Conservation (phyloP, 371 early-diverging fungal species). For the Circinella umbellata region DNA sequence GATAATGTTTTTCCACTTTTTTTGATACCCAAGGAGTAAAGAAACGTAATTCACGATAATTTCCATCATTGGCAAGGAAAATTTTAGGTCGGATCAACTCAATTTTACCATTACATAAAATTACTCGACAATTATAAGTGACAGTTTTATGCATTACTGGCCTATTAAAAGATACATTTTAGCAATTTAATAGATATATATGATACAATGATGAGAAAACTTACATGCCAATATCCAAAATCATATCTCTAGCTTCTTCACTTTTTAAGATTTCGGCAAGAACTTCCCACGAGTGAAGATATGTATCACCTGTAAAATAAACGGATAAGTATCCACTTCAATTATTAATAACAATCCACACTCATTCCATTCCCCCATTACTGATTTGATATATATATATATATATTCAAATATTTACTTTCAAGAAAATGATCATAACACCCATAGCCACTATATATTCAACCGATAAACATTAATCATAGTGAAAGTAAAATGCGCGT, state of each 20-base stretch:
- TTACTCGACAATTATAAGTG: conserved; percentile 95
- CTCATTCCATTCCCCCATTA: too few species aligned
- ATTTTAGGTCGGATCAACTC: conserved; percentile 96
- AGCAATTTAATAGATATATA: neutral
- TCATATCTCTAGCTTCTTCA: conserved; percentile 75
- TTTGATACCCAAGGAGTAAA: conserved; percentile 88
- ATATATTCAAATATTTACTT: conserved; percentile 57
- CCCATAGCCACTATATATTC: conserved; percentile 86
- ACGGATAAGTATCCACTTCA: too few species aligned
- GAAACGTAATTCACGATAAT: conserved; percentile 95
- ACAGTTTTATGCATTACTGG: conserved; percentile 90
- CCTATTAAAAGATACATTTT: conserved; percentile 44
- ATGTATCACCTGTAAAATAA: conserved; percentile 78
- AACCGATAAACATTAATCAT: neutral
- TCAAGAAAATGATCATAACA: conserved; percentile 98
- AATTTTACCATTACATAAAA: conserved; percentile 82
- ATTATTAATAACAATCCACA: too few species aligned
- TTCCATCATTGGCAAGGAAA: conserved; percentile 95
- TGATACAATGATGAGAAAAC: conserved; percentile 14
- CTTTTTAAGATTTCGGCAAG: conserved; percentile 73
- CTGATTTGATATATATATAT: too few species aligned
- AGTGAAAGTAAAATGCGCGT: neutral
- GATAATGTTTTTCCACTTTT: conserved; percentile 69
- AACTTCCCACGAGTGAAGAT: conserved; percentile 94
- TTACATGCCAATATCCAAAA: conserved; percentile 95